Evolutionary conservation across 2,329 filamentous ascomycete genomes (phyloP).

Genomic region (Juglanconis oblonga): DNA sequence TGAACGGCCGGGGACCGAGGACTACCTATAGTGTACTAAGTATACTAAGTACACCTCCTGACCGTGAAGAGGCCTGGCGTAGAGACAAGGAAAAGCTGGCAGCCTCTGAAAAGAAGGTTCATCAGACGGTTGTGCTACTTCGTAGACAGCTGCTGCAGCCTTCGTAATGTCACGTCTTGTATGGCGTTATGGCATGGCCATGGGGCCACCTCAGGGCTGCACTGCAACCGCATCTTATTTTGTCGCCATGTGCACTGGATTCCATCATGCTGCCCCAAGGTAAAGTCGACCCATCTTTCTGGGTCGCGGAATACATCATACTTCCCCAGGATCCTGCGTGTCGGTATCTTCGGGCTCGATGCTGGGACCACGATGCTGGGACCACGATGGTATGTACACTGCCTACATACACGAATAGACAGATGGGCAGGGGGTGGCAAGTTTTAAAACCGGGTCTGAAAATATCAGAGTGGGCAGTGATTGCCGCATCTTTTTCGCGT

Average conservation of each 20-base stretch:
- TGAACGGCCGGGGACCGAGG: background rate
- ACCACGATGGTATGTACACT: too few species aligned
- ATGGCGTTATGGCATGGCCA: background rate
- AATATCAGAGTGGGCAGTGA: background rate
- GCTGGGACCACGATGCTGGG: too few species aligned
- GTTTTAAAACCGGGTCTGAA: constrained; percentile 9
- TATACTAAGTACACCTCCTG: background rate
- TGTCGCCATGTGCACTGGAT: background rate
- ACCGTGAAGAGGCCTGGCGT: too few species aligned
- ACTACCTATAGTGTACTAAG: too few species aligned
- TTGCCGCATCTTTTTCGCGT: background rate
- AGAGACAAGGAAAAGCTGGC: too few species aligned
- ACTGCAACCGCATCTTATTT: constrained; percentile 1
- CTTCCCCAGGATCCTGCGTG: background rate
- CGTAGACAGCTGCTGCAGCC: background rate
- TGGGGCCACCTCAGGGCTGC: background rate
- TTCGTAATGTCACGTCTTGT: background rate
- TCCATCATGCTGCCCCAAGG: constrained; percentile 14
- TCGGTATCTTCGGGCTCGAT: too few species aligned
- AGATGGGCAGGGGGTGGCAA: constrained; percentile 20
- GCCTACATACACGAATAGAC: background rate
- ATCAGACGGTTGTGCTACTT: background rate
- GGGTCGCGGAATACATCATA: background rate
- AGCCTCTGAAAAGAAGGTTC: too few species aligned
- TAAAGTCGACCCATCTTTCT: background rate